These are phyloP conservation scores for Chenopodium berlandieri DNA, from an alignment of 148 eudicot genomes.

Conservation along the genomic window DNA sequence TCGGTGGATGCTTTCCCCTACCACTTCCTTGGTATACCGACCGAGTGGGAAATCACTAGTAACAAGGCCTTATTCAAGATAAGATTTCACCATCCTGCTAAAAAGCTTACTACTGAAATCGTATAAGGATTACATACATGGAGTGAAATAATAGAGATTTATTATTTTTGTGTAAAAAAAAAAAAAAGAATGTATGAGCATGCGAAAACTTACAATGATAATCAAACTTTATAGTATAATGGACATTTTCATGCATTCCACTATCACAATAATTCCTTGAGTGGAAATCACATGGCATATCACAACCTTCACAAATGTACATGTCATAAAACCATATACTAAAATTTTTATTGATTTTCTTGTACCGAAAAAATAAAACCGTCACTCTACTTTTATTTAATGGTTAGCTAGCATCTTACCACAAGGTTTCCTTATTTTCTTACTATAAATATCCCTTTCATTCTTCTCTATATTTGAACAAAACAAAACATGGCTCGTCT, in stretches of 20 bases:
- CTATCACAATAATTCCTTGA: background rate
- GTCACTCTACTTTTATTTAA: background rate
- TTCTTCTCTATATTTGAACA: background rate
- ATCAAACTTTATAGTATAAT: background rate
- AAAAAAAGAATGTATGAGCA: slow-evolving; percentile 15
- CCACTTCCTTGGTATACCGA: background rate
- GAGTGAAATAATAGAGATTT: background rate
- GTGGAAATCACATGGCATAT: slow-evolving; percentile 29
- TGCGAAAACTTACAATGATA: slow-evolving; percentile 3
- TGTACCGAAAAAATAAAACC: background rate
- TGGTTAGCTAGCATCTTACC: background rate
- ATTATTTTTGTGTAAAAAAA: background rate
- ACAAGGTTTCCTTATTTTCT: background rate
- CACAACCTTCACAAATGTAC: slow-evolving; percentile 9
- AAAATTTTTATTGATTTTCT: background rate
- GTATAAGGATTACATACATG: background rate
- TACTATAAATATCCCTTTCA: slow-evolving; percentile 26
- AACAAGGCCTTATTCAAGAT: slow-evolving; percentile 5
- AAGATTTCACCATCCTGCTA: background rate
- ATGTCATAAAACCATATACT: slow-evolving; percentile 10
- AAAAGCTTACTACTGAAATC: background rate
- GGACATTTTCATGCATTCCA: slow-evolving; percentile 10
- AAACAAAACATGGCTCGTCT: slow-evolving; percentile 26
- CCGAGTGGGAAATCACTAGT: slow-evolving; percentile 1
- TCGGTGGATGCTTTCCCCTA: background rate